A percentile compares a stretch with the other conserved stretches of the same genome.
Evolutionary conservation across 2,329 filamentous ascomycete species (phyloP).

Genomic region (Trichophyton verrucosum): DNA sequence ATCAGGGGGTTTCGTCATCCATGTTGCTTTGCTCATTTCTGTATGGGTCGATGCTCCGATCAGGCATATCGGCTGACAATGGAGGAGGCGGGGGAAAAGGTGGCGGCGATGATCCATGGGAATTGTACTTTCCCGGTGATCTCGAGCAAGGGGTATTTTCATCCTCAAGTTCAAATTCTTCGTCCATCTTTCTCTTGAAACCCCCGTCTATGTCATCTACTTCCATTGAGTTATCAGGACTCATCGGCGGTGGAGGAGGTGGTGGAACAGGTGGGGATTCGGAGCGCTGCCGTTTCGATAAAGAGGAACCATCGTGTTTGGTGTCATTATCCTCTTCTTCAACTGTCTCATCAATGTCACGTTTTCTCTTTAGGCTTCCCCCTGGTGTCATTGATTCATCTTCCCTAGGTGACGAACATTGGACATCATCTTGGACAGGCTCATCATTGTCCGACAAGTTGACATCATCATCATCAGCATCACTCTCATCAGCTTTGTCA

Average conservation of each 20-base stretch:
- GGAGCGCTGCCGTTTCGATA: constrained; percentile 14
- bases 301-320: constrained; percentile 11
- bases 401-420: constrained; percentile 31
- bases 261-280: constrained; percentile 19
- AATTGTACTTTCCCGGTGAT: background rate
- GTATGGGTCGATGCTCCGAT: constrained; percentile 8
- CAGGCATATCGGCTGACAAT: constrained; percentile 16
- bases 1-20: background rate
- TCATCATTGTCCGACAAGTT: constrained; percentile 33
- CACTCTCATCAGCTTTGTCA: constrained; percentile 12
- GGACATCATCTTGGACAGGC: constrained; percentile 28
- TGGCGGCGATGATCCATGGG: background rate
- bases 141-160: background rate
- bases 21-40: constrained; percentile 8
- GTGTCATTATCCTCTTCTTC: constrained; percentile 14
- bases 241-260: constrained; percentile 21
- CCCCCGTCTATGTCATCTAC: background rate
- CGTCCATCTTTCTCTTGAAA: background rate
- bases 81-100: constrained; percentile 16
- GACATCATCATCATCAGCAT: constrained; percentile 20
- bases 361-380: constrained; percentile 15
- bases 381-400: constrained; percentile 19
- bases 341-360: constrained; percentile 15
- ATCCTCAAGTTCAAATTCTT: background rate
- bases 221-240: background rate